A percentile compares a stretch with the other conserved stretches of the same genome.
Conservation (phyloP, 306 rosid species). For the barrel medic (Medicago truncatula) region MtrunA17r5.0-ANR NC_053048.1:412001-412500, state of each 20-base stretch:
- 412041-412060: neutral
- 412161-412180: slow-evolving; percentile 51
- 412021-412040: neutral
- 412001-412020: neutral
- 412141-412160: slow-evolving; percentile 56
- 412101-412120: slow-evolving; percentile 27
- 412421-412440: slow-evolving; percentile 32
- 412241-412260: neutral
- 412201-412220: slow-evolving; percentile 36
- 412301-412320: neutral
- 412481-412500: slow-evolving; percentile 40
- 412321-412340: neutral
- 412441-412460: slow-evolving; percentile 27
- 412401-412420: neutral
- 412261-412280: slow-evolving; percentile 21
- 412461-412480: slow-evolving; percentile 49
- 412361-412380: neutral
- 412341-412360: neutral
- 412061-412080: neutral
- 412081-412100: too few relatives aligned
- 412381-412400: slow-evolving; percentile 18
- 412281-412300: neutral
- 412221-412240: slow-evolving; percentile 35
- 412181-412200: slow-evolving; percentile 62
- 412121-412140: slow-evolving; percentile 61